A percentile compares a stretch with the other conserved stretches of the same genome.
These are phyloP conservation scores for Dunaliella salina DNA, from an alignment of 163 green algal species.

Conservation along the genomic window DNA sequence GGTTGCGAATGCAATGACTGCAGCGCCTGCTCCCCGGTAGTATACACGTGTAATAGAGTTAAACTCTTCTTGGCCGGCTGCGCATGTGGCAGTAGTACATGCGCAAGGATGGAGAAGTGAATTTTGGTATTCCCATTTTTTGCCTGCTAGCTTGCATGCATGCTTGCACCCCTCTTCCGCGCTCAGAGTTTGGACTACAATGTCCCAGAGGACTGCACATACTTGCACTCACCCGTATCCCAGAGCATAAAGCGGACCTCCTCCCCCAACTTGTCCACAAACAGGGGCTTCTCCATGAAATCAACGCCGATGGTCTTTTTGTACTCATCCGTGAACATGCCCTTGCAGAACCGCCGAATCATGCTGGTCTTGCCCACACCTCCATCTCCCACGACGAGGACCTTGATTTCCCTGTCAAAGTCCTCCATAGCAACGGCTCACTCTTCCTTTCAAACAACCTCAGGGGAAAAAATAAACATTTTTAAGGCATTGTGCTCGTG, in stretches of 20 bases:
- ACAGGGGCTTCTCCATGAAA: conserved; percentile 70
- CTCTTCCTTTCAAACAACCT: too few species aligned
- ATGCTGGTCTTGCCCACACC: conserved; percentile 71
- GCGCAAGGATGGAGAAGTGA: too few species aligned
- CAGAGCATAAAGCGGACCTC: conserved; percentile 72
- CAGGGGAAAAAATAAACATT: too few species aligned
- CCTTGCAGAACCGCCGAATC: conserved; percentile 64
- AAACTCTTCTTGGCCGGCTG: conserved; percentile 75
- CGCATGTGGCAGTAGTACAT: not conserved
- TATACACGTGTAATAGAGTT: conserved; percentile 67
- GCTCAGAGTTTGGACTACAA: too few species aligned
- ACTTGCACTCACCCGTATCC: conserved; percentile 49
- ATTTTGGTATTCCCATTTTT: too few species aligned
- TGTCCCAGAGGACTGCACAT: not conserved
- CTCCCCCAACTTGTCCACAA: conserved; percentile 55
- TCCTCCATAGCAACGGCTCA: conserved; percentile 5
- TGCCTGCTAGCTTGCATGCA: too few species aligned
- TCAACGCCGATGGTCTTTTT: conserved; percentile 80
- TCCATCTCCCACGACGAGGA: conserved; percentile 72
- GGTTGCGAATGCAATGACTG: conserved; percentile 69
- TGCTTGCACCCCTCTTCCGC: too few species aligned
- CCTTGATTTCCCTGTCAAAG: conserved; percentile 61
- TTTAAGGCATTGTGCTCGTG: too few species aligned
- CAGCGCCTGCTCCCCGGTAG: conserved; percentile 60
- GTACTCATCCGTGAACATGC: conserved; percentile 67